Evolutionary conservation across 306 rosid genomes (phyloP).

Genomic region (Calophaca sinica): DNA sequence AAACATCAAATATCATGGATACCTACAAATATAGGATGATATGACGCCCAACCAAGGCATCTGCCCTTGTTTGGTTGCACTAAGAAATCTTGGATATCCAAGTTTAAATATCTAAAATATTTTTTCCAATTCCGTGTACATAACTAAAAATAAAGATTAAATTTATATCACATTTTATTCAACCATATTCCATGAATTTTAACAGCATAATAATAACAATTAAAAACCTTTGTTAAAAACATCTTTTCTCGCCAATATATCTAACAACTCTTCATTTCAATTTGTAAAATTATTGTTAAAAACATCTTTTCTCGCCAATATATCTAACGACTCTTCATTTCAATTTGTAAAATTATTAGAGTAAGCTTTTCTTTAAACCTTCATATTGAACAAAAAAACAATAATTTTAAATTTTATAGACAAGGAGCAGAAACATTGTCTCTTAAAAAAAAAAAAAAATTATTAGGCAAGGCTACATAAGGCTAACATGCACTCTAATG

Average conservation of each 20-base stretch:
- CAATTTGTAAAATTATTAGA: too few relatives aligned
- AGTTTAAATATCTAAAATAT: slow-evolving; percentile 16
- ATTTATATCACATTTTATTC: slow-evolving; percentile 26
- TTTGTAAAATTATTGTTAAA: too few relatives aligned
- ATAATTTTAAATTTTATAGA: slow-evolving; percentile 1
- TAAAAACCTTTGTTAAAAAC: background rate
- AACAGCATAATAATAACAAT: slow-evolving; percentile 7
- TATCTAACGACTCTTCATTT: background rate
- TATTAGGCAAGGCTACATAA: background rate
- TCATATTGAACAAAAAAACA: slow-evolving; percentile 13
- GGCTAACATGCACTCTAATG: background rate
- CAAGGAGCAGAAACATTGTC: background rate
- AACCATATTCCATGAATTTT: slow-evolving; percentile 20
- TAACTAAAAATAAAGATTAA: background rate
- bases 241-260: slow-evolving; percentile 1
- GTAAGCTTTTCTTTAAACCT: background rate
- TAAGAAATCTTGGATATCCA: slow-evolving; percentile 3
- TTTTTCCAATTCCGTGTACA: slow-evolving; percentile 9
- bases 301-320: too few relatives aligned
- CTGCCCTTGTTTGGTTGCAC: slow-evolving; percentile 23
- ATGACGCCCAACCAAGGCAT: slow-evolving; percentile 17
- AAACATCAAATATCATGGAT: slow-evolving; percentile 15
- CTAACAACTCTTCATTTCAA: background rate
- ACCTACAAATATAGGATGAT: background rate
- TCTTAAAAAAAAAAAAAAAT: background rate